A percentile compares a stretch with the other conserved stretches of the same genome.
Conservation (phyloP, 2,329 filamentous ascomycete species). For the Xylariomycetidae sp. region DNA sequence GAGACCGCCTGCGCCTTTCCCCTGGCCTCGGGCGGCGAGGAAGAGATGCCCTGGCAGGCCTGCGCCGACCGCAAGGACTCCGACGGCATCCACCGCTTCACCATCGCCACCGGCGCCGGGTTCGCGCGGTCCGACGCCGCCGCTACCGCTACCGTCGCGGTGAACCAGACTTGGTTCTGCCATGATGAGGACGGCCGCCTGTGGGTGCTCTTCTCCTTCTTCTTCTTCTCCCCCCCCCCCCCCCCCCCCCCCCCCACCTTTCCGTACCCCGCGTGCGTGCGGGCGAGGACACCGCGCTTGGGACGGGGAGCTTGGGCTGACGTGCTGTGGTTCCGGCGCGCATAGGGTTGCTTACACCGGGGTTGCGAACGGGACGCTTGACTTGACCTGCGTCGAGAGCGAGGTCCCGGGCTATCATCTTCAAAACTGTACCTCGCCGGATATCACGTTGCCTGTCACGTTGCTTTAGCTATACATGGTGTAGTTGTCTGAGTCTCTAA, state of each 20-base stretch:
- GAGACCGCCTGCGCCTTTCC: constrained; percentile 17
- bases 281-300: too few species aligned
- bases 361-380: constrained; percentile 11
- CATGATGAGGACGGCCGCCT: constrained; percentile 16
- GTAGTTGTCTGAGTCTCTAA: too few species aligned
- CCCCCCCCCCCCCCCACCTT: not conserved
- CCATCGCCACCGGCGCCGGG: constrained; percentile 16
- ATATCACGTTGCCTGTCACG: constrained; percentile 12
- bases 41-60: constrained; percentile 9
- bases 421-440: constrained; percentile 18
- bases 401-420: constrained; percentile 19
- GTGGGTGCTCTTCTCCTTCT: constrained; percentile 10
- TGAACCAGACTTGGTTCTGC: constrained; percentile 22
- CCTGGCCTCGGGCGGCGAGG: constrained; percentile 4
- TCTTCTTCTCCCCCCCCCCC: too few species aligned
- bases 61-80: constrained; percentile 19
- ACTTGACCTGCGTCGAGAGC: constrained; percentile 14
- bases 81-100: constrained; percentile 18
- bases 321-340: not conserved
- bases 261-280: too few species aligned
- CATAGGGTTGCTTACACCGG: constrained; percentile 19
- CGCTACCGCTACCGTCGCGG: too few species aligned
- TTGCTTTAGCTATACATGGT: too few species aligned
- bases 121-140: constrained; percentile 8
- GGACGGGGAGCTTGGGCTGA: not conserved